Percentiles rank a stretch among this genome's conserved stretches.
These are phyloP conservation scores for Pseudotsuga menziesii DNA, from an alignment of 75 land plant genomes.

Conservation along the genomic window DNA sequence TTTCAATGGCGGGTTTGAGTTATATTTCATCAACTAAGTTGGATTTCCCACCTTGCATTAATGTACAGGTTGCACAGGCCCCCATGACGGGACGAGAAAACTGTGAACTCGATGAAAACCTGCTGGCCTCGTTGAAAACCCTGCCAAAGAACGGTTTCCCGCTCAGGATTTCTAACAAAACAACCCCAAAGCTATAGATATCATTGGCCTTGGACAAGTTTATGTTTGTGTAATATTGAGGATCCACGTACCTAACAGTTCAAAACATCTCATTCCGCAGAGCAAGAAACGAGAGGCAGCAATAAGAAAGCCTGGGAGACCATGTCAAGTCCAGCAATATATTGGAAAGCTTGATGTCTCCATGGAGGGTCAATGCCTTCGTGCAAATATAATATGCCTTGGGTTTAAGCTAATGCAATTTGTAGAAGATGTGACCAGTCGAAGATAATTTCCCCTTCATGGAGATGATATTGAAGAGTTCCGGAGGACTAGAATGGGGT, in stretches of 20 bases:
- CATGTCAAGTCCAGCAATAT: constrained; percentile 40
- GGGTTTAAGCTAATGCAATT: constrained; percentile 40
- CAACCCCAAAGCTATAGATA: no score
- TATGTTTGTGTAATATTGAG: no score
- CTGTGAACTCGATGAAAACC: no score
- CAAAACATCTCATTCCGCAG: constrained; percentile 14
- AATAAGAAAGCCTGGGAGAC: constrained; percentile 36
- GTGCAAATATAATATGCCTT: constrained; percentile 54
- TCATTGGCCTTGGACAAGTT: no score
- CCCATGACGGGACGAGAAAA: no score
- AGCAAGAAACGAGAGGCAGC: constrained; percentile 32
- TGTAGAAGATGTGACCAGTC: constrained; percentile 32
- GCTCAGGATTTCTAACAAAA: no score
- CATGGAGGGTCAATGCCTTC: constrained; percentile 35
- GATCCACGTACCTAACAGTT: no score
- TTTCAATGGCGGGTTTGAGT: no score
- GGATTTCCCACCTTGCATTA: no score
- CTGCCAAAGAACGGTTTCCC: constrained; percentile 2
- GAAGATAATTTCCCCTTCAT: constrained; percentile 23
- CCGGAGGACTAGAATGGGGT: constrained; percentile 23
- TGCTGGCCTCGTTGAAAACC: no score
- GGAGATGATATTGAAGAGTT: constrained; percentile 33
- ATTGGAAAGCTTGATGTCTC: constrained; percentile 54
- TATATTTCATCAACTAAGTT: no score
- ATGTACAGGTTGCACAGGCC: no score